Conservation (phyloP, 2,329 filamentous ascomycete species). For the Colletotrichum salicis region DNA sequence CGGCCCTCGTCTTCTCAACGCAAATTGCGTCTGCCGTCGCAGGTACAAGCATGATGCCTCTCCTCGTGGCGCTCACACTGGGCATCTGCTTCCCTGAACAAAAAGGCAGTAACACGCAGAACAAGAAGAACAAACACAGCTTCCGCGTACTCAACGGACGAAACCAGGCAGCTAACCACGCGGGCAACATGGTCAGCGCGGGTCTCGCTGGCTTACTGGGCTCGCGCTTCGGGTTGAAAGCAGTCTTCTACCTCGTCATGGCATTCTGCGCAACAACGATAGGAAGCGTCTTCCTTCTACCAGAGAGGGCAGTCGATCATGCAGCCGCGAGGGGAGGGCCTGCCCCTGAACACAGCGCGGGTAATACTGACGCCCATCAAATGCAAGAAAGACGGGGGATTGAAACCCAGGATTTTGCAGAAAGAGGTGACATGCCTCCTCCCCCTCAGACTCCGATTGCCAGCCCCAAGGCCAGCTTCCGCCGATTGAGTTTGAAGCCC, state of each 20-base stretch:
- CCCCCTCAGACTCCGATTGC: background rate
- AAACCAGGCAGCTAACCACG: constrained; percentile 25
- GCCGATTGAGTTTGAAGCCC: background rate
- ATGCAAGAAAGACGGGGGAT: background rate
- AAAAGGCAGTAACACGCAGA: background rate
- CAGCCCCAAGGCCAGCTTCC: background rate
- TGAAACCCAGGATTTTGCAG: background rate
- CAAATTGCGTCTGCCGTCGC: constrained; percentile 30
- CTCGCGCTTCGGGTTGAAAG: constrained; percentile 6
- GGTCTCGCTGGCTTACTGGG: constrained; percentile 19
- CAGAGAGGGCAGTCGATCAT: constrained; percentile 17
- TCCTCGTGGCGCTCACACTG: constrained; percentile 26
- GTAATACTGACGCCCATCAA: too few relatives aligned
- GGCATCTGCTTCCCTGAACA: constrained; percentile 15
- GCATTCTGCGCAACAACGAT: constrained; percentile 19
- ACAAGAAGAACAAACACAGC: constrained; percentile 11
- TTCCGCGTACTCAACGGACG: constrained; percentile 20
- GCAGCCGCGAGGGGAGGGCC: constrained; percentile 1
- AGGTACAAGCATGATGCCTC: constrained; percentile 18
- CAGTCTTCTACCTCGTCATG: constrained; percentile 26
- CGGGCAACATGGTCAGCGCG: constrained; percentile 29
- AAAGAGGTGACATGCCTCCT: background rate
- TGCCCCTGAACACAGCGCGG: background rate
- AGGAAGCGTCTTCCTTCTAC: constrained; percentile 3
- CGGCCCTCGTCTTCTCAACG: constrained; percentile 21